Conservation (phyloP, 202 grass and related monocot species). For the Saccharum hybrid region DNA sequence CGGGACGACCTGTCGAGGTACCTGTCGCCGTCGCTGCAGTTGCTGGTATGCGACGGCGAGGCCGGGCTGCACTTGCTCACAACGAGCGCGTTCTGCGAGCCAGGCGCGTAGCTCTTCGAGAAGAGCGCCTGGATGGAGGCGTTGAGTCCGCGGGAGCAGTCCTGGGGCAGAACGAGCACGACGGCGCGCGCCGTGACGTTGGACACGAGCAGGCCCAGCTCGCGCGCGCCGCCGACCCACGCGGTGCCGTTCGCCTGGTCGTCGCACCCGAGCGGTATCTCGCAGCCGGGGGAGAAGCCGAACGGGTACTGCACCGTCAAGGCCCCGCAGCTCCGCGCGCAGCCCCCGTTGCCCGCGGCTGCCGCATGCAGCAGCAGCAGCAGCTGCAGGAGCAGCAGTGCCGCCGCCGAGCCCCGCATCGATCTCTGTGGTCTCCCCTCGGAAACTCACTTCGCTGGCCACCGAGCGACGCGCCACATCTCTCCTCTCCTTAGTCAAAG, state of each 20-base stretch:
- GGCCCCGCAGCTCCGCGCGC: constrained; percentile 44
- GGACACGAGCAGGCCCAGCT: constrained; percentile 46
- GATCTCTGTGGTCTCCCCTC: not conserved
- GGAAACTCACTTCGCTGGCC: not conserved
- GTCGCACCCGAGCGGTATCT: constrained; percentile 41
- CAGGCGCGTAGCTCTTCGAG: constrained; percentile 22
- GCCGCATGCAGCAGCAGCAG: too few relatives aligned
- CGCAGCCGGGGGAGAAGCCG: constrained; percentile 70
- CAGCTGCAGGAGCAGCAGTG: too few relatives aligned
- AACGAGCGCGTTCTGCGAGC: constrained; percentile 28
- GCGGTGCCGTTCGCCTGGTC: not conserved
- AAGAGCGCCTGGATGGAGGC: constrained; percentile 29
- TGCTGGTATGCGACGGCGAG: not conserved
- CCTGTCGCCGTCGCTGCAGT: not conserved
- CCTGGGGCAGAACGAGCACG: too few relatives aligned
- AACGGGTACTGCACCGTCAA: constrained; percentile 59
- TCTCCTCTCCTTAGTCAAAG: not conserved
- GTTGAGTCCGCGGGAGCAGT: constrained; percentile 48
- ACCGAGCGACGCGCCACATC: not conserved
- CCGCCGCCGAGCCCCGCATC: too few relatives aligned
- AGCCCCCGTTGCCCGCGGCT: constrained; percentile 4
- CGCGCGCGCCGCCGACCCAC: not conserved
- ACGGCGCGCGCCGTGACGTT: constrained; percentile 52
- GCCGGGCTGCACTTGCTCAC: constrained; percentile 29
- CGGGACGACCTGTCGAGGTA: not conserved